Conservation (phyloP, 2,329 filamentous ascomycete genomes). For the Fusarium siculi region DNA sequence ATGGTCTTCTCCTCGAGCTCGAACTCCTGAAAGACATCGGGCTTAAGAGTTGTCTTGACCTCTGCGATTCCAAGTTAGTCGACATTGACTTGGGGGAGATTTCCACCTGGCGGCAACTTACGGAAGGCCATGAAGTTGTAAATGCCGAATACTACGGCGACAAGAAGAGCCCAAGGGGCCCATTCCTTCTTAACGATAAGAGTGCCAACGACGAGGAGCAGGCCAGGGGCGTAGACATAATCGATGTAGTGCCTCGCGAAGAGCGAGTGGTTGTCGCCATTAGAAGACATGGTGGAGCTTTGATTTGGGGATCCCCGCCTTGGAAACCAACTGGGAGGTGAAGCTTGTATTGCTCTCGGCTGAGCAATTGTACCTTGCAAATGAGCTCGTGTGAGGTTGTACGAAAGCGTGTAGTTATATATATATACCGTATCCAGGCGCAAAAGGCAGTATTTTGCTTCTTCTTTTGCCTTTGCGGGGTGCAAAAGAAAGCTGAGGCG, state of each 20-base stretch:
- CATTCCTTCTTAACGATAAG: slow-evolving; percentile 83
- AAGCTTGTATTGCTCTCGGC: slow-evolving; percentile 9
- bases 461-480: slow-evolving; percentile 4
- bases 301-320: slow-evolving; percentile 33
- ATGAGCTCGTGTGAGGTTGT: not conserved
- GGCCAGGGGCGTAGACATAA: slow-evolving; percentile 86
- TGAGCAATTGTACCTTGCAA: slow-evolving; percentile 24
- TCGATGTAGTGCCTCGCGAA: slow-evolving; percentile 74
- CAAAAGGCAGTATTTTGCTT: not conserved
- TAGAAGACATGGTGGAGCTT: slow-evolving; percentile 36
- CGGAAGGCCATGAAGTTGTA: slow-evolving; percentile 78
- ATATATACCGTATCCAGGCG: slow-evolving; percentile 11
- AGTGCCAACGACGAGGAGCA: slow-evolving; percentile 79
- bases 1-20: slow-evolving; percentile 94
- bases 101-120: slow-evolving; percentile 57
- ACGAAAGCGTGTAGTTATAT: not conserved
- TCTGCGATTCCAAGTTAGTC: slow-evolving; percentile 58
- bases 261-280: slow-evolving; percentile 45
- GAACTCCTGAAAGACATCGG: slow-evolving; percentile 89
- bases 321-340: slow-evolving; percentile 15
- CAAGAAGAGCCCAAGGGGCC: slow-evolving; percentile 73
- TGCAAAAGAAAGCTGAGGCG: slow-evolving; percentile 12
- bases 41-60: slow-evolving; percentile 85
- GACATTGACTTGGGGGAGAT: not conserved
- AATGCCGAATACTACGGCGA: slow-evolving; percentile 73